Evolutionary conservation across 139 green algal genomes (phyloP).

Genomic region (Pleodorina starrii): DNA sequence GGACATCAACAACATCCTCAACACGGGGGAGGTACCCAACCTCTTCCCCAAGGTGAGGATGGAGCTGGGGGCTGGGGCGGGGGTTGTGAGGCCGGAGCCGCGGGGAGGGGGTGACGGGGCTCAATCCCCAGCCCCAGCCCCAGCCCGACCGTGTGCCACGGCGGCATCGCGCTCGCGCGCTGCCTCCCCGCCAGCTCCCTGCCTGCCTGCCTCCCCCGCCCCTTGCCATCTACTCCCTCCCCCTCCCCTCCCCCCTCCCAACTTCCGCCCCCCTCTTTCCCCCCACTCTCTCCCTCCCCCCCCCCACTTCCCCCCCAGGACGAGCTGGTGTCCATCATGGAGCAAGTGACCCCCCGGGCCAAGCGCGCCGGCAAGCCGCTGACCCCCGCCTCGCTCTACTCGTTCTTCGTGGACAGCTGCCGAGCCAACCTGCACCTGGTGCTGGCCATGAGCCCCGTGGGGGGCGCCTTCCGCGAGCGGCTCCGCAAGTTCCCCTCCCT

Average conservation of each 20-base stretch:
- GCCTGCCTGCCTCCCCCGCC: too few species aligned
- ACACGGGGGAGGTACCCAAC: slow-evolving; percentile 82
- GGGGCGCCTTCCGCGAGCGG: slow-evolving; percentile 79
- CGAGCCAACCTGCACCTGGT: slow-evolving; percentile 77
- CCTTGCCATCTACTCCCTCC: not conserved
- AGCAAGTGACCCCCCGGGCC: slow-evolving; percentile 60
- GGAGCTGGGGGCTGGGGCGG: not conserved
- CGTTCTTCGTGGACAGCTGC: slow-evolving; percentile 78
- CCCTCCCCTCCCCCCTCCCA: not conserved
- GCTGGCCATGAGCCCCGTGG: slow-evolving; percentile 80
- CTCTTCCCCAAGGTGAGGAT: slow-evolving; percentile 71
- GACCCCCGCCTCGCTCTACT: slow-evolving; percentile 57
- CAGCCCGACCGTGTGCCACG: too few species aligned
- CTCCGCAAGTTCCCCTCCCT: slow-evolving; percentile 84
- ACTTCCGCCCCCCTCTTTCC: not conserved
- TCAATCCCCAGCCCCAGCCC: too few species aligned
- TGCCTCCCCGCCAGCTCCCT: too few species aligned
- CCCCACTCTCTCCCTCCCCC: not conserved
- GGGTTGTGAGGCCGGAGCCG: too few species aligned
- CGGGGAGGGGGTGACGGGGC: not conserved
- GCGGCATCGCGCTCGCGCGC: too few species aligned
- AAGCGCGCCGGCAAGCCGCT: slow-evolving; percentile 67
- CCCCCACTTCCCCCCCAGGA: slow-evolving; percentile 30
- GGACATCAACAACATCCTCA: slow-evolving; percentile 90
- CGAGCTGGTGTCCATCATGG: slow-evolving; percentile 61